Percentiles rank a stretch among this genome's conserved stretches.
Conservation (phyloP, 163 green algal genomes). For the Scenedesmus sp. region DNA sequence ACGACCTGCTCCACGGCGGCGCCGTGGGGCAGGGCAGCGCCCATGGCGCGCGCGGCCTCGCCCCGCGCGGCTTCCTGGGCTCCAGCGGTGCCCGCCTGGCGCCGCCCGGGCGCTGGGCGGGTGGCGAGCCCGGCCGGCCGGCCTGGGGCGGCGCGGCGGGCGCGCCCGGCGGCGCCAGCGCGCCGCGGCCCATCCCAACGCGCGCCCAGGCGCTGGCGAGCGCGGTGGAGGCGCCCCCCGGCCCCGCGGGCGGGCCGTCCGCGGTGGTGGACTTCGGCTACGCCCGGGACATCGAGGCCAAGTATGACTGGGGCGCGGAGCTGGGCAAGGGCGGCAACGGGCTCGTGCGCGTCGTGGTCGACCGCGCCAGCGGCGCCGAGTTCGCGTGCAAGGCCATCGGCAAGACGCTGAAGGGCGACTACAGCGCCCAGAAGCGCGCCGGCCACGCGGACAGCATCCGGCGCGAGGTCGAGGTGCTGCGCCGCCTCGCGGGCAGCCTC, state of each 20-base stretch:
- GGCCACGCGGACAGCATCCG: conserved; percentile 81
- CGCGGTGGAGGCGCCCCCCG: conserved; percentile 8
- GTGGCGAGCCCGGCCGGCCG: too few species aligned
- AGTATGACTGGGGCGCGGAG: conserved; percentile 47
- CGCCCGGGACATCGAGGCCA: conserved; percentile 32
- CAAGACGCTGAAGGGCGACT: conserved; percentile 76
- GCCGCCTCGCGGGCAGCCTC: conserved; percentile 76
- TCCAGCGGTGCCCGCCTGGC: too few species aligned
- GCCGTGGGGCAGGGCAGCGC: neutral
- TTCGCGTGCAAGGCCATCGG: conserved; percentile 83
- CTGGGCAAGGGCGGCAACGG: conserved; percentile 61
- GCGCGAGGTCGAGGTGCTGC: conserved; percentile 80
- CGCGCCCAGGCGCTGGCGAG: neutral
- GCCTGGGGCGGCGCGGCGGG: too few species aligned
- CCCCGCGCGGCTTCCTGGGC: too few species aligned
- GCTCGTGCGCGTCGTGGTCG: conserved; percentile 43
- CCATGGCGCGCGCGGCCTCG: neutral
- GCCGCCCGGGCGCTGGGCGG: too few species aligned
- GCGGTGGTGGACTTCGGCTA: conserved; percentile 47
- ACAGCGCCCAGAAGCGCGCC: conserved; percentile 66
- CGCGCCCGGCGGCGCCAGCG: too few species aligned
- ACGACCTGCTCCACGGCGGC: conserved; percentile 3
- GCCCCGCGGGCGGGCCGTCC: neutral
- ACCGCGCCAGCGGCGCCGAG: conserved; percentile 48
- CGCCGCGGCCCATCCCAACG: conserved; percentile 25